Base-by-base conservation (phyloP, 2,329 filamentous ascomycete genomes). In the Elsinoe arachidis region DNA sequence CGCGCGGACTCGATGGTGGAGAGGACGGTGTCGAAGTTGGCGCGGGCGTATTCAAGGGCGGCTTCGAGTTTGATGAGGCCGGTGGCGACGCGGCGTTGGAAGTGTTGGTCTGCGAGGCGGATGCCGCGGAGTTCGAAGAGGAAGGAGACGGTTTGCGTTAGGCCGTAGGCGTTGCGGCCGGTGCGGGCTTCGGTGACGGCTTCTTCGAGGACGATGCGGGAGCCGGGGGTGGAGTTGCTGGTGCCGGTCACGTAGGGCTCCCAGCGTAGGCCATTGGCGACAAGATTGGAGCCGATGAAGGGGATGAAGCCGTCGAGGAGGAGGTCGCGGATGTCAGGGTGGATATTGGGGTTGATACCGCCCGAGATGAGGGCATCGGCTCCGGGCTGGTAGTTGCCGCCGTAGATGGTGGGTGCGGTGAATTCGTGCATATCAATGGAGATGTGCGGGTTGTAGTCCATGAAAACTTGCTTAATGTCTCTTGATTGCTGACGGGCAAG, bases 341-440 rank as follows among this genome's bases (percentile, higher is more conserved):
- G 47, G 19, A 59, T 62, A 47, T 64, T 64, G 30, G 53, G 59
- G 38, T 63, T 60, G 17, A 60, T 62, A 21, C 62, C 64, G 34
- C 66, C 61, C 3, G 66, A 64, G 34, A 69, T 64, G 7, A 68
- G 61, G 6, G 65, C 66, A 55, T 70, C 68, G 55, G 66, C 64
- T 39, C 59, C 68, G 46, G 67, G 68, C 39, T 66, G 63, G 54
- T 69, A 69, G 2, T 60, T 56, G 2, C 66, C 67, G 15, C 56
- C 62, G 59, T 44, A 66, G 55, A 47, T 44, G n/a, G 62, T 63
- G 19, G 67, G 61, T 0, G 64, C 68, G 1, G 62, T 68, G 55
- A 66, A 70, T 61, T 70, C 68, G 55, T 70, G 68, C 64, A 69
- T 65, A 54, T 70, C 68, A n/a, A 68, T 64, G 2, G 64, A 60